These are phyloP conservation scores for Diaporthe sp. DNA, from an alignment of 2,329 filamentous ascomycete genomes.

Conservation along the genomic window DNA sequence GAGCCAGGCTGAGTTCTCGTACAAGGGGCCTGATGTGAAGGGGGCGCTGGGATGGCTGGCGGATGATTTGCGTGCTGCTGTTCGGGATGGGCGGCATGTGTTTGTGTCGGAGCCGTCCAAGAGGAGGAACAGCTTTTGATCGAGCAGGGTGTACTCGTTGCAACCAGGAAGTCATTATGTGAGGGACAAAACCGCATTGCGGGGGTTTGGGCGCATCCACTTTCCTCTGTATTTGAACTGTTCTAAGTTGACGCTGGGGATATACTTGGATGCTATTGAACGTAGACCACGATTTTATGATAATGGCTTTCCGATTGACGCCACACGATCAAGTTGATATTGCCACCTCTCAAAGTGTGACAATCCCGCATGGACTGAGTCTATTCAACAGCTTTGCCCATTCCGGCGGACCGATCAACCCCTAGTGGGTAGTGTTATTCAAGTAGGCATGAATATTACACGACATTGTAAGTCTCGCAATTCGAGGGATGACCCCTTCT, in stretches of 20 bases:
- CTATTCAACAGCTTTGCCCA: no score
- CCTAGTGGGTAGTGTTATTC: no score
- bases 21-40: background rate
- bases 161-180: no score
- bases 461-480: no score
- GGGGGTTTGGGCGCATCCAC: no score
- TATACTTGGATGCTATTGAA: background rate
- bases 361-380: accelerated
- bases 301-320: background rate
- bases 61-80: slow-evolving; percentile 3
- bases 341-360: no score
- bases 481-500: no score
- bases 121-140: slow-evolving; percentile 22
- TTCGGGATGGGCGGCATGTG: slow-evolving; percentile 23
- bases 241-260: background rate
- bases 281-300: background rate
- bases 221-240: no score
- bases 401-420: no score
- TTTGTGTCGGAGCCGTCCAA: background rate
- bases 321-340: background rate
- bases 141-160: no score
- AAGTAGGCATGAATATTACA: no score
- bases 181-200: no score
- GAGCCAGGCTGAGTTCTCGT: slow-evolving; percentile 4
- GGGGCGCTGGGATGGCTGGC: background rate